phyloP scores from a whole-genome alignment of 805 yeast species.

The Candida maris region DNA sequence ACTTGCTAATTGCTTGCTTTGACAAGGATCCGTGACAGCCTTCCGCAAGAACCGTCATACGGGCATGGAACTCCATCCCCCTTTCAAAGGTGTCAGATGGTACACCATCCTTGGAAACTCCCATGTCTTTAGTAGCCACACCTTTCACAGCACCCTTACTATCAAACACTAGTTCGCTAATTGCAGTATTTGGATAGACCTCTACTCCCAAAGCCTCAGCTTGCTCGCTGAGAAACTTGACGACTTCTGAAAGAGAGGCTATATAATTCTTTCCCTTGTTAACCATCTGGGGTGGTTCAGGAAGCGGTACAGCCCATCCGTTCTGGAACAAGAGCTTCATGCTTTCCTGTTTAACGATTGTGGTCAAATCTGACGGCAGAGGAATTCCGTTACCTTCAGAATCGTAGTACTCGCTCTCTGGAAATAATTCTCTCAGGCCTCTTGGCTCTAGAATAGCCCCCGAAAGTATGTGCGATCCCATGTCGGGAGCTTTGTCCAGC shows the following conservation, averaged over 20 bases:
- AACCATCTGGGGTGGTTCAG: conserved; percentile 89
- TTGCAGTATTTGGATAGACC: conserved; percentile 86
- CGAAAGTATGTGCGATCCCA: conserved; percentile 88
- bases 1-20: conserved; percentile 70
- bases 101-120: conserved; percentile 67
- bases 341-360: conserved; percentile 70
- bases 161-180: conserved; percentile 68
- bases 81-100: conserved; percentile 87
- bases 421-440: conserved; percentile 80
- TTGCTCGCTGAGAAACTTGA: conserved; percentile 74
- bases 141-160: conserved; percentile 68
- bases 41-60: conserved; percentile 86
- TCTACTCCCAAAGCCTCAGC: conserved; percentile 96
- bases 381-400: conserved; percentile 60
- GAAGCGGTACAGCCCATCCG: conserved; percentile 58
- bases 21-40: conserved; percentile 97
- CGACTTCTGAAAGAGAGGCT: conserved; percentile 77
- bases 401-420: conserved; percentile 54
- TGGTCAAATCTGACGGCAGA: conserved; percentile 71
- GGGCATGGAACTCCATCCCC: conserved; percentile 95
- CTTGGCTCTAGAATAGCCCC: conserved; percentile 94
- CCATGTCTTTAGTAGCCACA: conserved; percentile 93
- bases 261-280: conserved; percentile 81
- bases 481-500: conserved; percentile 86
- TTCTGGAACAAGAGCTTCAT: conserved; percentile 66